A percentile compares a stretch with the other conserved stretches of the same genome.
Conservation (phyloP, 306 rosid species). For the Cicer pinnatifidum region DNA sequence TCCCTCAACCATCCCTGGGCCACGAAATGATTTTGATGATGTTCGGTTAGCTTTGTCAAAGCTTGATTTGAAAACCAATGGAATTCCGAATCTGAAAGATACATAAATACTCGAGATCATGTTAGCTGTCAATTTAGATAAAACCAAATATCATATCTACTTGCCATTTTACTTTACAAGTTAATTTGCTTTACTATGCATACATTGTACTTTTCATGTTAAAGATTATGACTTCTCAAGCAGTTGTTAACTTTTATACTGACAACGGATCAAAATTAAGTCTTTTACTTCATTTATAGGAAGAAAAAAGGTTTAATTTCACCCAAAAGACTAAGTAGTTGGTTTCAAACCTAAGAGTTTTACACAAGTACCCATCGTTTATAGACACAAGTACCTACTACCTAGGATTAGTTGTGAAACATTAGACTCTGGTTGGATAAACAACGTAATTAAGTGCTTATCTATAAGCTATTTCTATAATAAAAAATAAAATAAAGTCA, state of each 20-base stretch:
- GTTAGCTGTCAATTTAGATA: constrained; percentile 34
- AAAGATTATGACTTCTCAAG: constrained; percentile 19
- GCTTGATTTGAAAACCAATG: constrained; percentile 93
- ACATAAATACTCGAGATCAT: constrained; percentile 26
- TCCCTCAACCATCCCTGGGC: constrained; percentile 93
- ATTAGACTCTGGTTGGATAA: not conserved
- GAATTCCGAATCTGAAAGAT: constrained; percentile 80
- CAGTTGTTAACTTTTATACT: not conserved
- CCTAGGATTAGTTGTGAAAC: constrained; percentile 2
- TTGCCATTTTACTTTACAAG: not conserved
- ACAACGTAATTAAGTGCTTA: not conserved
- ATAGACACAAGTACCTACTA: not conserved
- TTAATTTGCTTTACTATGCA: not conserved
- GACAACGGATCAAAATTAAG: constrained; percentile 15
- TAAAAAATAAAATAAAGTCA: not conserved
- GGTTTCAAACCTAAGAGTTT: not conserved
- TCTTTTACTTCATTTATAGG: not conserved
- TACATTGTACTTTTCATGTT: constrained; percentile 4
- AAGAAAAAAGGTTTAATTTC: not conserved
- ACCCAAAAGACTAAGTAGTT: not conserved
- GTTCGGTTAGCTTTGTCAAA: constrained; percentile 97
- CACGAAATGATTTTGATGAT: constrained; percentile 92
- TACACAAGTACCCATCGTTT: not conserved
- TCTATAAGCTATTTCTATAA: not conserved
- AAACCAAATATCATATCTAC: not conserved